phyloP scores from a whole-genome alignment of 306 rosid species.

The Cyamopsis tetragonoloba region DNA sequence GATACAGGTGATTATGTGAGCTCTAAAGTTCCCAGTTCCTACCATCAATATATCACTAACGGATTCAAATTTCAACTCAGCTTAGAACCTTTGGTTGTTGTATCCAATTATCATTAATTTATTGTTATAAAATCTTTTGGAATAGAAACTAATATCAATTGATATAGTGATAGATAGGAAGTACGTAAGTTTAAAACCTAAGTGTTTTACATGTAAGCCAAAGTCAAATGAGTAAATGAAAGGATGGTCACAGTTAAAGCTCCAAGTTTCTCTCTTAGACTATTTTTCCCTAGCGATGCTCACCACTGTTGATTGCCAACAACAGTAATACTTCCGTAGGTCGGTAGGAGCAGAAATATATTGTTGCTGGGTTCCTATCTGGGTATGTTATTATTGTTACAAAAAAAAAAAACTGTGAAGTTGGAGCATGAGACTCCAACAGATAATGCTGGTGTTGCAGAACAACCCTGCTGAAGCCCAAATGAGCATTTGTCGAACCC shows the following conservation, averaged over 20 bases:
- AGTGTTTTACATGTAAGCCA: background rate
- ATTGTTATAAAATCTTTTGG: background rate
- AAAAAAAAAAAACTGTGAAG: background rate
- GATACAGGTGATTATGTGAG: background rate
- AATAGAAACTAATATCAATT: background rate
- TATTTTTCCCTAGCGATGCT: background rate
- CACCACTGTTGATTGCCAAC: background rate
- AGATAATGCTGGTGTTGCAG: background rate
- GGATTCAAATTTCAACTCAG: constrained; percentile 1
- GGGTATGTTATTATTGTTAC: background rate
- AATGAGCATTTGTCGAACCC: background rate
- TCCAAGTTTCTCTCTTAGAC: background rate
- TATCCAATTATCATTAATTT: constrained; percentile 10
- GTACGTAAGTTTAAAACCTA: background rate
- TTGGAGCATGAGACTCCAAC: background rate
- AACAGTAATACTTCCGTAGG: background rate
- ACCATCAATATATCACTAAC: background rate
- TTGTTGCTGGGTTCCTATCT: background rate
- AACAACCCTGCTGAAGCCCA: background rate
- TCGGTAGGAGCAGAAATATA: background rate
- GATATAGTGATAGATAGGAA: background rate
- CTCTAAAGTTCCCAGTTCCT: background rate
- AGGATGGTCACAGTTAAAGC: background rate
- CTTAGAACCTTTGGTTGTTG: background rate
- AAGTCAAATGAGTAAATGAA: background rate